These are phyloP conservation scores for Naganishia antarctica DNA, from an alignment of 768 basidiomycete species.

Conservation along the genomic window DNA sequence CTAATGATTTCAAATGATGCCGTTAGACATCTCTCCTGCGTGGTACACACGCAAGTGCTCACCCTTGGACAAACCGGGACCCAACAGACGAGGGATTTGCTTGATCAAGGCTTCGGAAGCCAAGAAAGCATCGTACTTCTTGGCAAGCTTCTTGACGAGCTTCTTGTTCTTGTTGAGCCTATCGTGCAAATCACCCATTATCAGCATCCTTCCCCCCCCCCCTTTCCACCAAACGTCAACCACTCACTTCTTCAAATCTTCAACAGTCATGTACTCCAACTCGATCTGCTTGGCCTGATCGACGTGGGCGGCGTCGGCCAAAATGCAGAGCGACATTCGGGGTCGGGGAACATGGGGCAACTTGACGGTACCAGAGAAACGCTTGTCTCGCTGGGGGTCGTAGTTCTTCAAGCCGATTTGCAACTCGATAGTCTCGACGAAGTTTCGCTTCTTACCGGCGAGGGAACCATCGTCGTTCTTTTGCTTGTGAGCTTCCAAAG, in stretches of 20 bases:
- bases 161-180: slow-evolving; percentile 99
- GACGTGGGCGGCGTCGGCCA: slow-evolving; percentile 97
- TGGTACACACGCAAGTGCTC: no score
- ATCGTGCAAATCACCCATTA: neutral
- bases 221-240: slow-evolving; percentile 31
- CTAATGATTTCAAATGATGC: slow-evolving; percentile 50
- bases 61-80: slow-evolving; percentile 99
- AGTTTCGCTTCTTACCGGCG: slow-evolving; percentile 49
- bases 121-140: slow-evolving; percentile 99
- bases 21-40: no score
- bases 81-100: slow-evolving; percentile 98
- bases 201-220: neutral
- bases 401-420: slow-evolving; percentile 52
- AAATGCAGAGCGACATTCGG: slow-evolving; percentile 99
- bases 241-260: slow-evolving; percentile 91
- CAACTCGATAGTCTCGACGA: slow-evolving; percentile 51
- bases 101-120: slow-evolving; percentile 96
- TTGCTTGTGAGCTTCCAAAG: slow-evolving; percentile 62
- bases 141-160: slow-evolving; percentile 99
- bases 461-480: slow-evolving; percentile 38
- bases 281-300: slow-evolving; percentile 97
- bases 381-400: slow-evolving; percentile 97
- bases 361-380: slow-evolving; percentile 69
- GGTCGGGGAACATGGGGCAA: slow-evolving; percentile 95
- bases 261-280: slow-evolving; percentile 61